Percentiles rank a stretch among this genome's conserved stretches.
Evolutionary conservation across 768 basidiomycete genomes (phyloP).

Genomic region (Boletus eberwhitei): DNA sequence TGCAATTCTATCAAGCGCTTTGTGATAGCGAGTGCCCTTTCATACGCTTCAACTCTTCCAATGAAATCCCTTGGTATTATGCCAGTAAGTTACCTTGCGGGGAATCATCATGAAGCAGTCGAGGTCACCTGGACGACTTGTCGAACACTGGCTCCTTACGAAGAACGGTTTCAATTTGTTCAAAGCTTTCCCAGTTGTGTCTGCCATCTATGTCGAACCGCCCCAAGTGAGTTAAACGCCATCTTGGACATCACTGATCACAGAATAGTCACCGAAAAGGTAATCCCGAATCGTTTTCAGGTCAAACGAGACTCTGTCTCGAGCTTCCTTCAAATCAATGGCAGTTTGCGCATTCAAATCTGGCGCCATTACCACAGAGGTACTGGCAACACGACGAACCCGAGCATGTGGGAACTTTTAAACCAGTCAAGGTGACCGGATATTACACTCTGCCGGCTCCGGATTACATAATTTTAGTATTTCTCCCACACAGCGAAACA

Average conservation of each 20-base stretch:
- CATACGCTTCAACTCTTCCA: slow-evolving; percentile 54
- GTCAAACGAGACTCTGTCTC: slow-evolving; percentile 42
- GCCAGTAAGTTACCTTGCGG: background rate
- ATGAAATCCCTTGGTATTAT: slow-evolving; percentile 48
- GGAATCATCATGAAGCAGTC: background rate
- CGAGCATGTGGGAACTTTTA: background rate
- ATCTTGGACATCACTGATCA: background rate
- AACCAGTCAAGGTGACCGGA: no score
- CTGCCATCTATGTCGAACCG: slow-evolving; percentile 41
- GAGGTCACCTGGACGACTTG: slow-evolving; percentile 49
- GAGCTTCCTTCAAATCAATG: slow-evolving; percentile 51
- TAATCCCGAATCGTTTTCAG: slow-evolving; percentile 44
- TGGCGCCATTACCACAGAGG: background rate
- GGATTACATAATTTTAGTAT: no score
- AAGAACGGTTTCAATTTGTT: slow-evolving; percentile 44
- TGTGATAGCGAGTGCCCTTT: slow-evolving; percentile 50
- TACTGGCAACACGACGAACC: background rate
- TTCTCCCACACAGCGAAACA: no score
- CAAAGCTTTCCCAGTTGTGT: slow-evolving; percentile 47
- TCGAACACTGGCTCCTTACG: slow-evolving; percentile 57
- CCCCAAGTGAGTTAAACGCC: background rate
- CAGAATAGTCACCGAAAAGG: slow-evolving; percentile 43
- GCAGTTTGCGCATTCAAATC: slow-evolving; percentile 45
- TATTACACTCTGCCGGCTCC: no score
- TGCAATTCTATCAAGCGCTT: slow-evolving; percentile 60